Evolutionary conservation across 768 basidiomycete species (phyloP).

Genomic region (Lentinula aciculospora): DNA sequence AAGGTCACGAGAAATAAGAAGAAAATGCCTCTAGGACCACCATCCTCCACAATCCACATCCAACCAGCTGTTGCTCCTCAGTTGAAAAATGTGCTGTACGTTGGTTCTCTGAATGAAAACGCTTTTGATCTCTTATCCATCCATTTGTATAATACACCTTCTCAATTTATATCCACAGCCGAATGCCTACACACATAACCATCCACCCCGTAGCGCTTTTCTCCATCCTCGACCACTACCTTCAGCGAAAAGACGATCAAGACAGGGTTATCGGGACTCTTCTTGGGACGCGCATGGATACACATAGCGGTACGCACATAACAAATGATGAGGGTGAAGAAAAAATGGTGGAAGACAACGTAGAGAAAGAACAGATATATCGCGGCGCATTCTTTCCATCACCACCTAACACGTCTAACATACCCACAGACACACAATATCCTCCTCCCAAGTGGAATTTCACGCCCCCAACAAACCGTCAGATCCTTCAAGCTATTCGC

Average conservation of each 20-base stretch:
- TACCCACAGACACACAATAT: too few relatives aligned
- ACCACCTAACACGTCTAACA: too few relatives aligned
- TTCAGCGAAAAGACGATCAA: slow-evolving; percentile 79
- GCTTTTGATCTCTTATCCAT: too few relatives aligned
- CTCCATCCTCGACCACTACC: slow-evolving; percentile 94
- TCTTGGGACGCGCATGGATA: slow-evolving; percentile 66
- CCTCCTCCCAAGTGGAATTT: too few relatives aligned
- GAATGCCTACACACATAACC: slow-evolving; percentile 66
- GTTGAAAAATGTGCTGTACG: slow-evolving; percentile 33
- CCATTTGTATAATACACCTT: not conserved
- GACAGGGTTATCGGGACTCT: slow-evolving; percentile 96
- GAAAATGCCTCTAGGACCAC: slow-evolving; percentile 44
- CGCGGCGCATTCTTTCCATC: too few relatives aligned
- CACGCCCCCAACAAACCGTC: too few relatives aligned
- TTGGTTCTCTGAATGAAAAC: not conserved
- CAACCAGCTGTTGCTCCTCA: slow-evolving; percentile 24
- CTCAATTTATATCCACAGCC: slow-evolving; percentile 24
- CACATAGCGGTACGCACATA: too few relatives aligned
- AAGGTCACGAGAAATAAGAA: too few relatives aligned
- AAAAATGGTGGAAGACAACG: too few relatives aligned
- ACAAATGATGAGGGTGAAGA: too few relatives aligned
- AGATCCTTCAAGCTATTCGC: too few relatives aligned
- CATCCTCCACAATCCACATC: slow-evolving; percentile 47
- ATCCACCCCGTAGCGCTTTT: slow-evolving; percentile 92
- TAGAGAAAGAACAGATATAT: too few relatives aligned